Conservation (phyloP, 257 asterid genomes). For the Gentiana straminea region DNA sequence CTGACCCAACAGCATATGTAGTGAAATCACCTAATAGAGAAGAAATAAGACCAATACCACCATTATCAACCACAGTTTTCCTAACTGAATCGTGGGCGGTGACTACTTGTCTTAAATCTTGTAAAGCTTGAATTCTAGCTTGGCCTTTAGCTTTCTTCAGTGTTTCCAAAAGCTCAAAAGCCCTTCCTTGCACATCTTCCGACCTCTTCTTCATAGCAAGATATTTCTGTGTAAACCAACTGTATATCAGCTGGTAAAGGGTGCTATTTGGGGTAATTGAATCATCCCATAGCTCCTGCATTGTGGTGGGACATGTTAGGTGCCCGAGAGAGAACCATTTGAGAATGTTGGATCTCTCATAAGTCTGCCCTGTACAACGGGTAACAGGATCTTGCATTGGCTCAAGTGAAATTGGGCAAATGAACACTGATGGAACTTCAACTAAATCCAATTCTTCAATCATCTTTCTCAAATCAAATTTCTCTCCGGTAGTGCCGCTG, state of each 20-base stretch:
- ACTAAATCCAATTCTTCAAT: constrained; percentile 21
- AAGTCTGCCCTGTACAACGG: constrained; percentile 80
- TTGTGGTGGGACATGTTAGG: constrained; percentile 61
- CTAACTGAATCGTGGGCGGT: constrained; percentile 39
- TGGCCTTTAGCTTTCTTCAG: constrained; percentile 66
- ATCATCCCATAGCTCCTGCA: constrained; percentile 75
- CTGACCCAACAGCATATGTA: constrained; percentile 60
- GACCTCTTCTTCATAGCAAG: constrained; percentile 67
- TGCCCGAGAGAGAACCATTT: constrained; percentile 54
- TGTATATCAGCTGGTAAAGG: constrained; percentile 40
- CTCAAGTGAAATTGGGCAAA: constrained; percentile 70
- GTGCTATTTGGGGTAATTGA: constrained; percentile 61
- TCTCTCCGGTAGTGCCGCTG: constrained; percentile 15
- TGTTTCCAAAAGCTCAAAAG: constrained; percentile 47
- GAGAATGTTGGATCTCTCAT: constrained; percentile 56
- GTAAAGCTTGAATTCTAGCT: constrained; percentile 44
- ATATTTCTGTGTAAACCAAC: constrained; percentile 77
- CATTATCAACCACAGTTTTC: constrained; percentile 42
- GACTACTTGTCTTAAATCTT: constrained; percentile 43
- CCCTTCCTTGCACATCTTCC: constrained; percentile 71
- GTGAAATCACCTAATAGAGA: constrained; percentile 60
- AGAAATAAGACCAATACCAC: constrained; percentile 39
- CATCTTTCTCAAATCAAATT: constrained; percentile 23
- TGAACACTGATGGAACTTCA: constrained; percentile 35
- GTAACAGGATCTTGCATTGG: constrained; percentile 80